These are phyloP conservation scores for Papiliotrema fonsecae DNA, from an alignment of 1,284 basidiomycete genomes.

Conservation along the genomic window DNA sequence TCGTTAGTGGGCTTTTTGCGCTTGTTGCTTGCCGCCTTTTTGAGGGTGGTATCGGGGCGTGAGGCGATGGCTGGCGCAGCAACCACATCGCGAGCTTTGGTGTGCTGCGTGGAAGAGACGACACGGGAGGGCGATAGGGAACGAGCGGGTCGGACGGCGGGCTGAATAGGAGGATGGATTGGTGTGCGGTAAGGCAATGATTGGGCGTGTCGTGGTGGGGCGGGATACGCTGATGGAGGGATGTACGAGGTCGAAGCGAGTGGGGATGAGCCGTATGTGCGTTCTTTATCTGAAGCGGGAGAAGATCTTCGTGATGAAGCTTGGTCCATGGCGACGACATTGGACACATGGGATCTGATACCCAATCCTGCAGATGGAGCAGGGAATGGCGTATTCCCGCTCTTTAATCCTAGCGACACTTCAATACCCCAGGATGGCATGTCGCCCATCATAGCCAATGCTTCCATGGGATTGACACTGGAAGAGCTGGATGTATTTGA, in stretches of 20 bases:
- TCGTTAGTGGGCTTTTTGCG: not conserved
- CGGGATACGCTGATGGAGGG: not conserved
- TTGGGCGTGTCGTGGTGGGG: not conserved
- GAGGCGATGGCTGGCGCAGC: not conserved
- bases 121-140: slow-evolving; percentile 10
- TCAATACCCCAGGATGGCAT: slow-evolving; percentile 39
- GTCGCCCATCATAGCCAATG: slow-evolving; percentile 19
- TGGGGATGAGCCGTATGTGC: no score
- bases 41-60: not conserved
- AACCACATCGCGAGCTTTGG: slow-evolving; percentile 3
- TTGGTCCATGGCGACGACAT: not conserved
- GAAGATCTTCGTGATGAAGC: not conserved
- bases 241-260: not conserved
- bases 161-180: not conserved
- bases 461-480: slow-evolving; percentile 28
- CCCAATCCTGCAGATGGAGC: no score
- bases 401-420: slow-evolving; percentile 33
- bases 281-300: not conserved
- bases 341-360: not conserved
- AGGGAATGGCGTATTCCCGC: slow-evolving; percentile 1
- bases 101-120: slow-evolving; percentile 8
- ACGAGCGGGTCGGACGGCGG: not conserved
- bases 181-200: not conserved
- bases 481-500: slow-evolving; percentile 1
- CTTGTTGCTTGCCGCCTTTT: not conserved